A percentile compares a stretch with the other conserved stretches of the same genome.
Conservation (phyloP, 768 basidiomycete species). For the Boletus tomentosulus region DNA sequence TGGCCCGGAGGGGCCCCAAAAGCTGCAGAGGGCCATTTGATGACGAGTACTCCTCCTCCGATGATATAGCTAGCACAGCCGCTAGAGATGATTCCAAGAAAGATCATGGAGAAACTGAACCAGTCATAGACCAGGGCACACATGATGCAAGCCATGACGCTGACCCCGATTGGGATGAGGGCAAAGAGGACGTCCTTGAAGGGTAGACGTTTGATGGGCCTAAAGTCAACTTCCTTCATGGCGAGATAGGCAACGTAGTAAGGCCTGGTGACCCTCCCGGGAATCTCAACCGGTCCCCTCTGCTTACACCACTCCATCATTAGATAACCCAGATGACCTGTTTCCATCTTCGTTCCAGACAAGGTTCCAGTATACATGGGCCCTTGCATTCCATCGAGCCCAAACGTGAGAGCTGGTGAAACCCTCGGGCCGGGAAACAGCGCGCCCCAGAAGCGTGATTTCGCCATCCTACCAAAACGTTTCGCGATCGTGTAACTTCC, state of each 20-base stretch:
- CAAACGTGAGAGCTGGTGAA: conserved; percentile 23
- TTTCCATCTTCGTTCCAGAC: conserved; percentile 27
- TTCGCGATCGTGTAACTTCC: conserved; percentile 33
- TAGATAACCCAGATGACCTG: conserved; percentile 27
- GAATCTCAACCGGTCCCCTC: background rate
- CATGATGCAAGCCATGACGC: conserved; percentile 21
- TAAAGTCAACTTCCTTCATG: conserved; percentile 8
- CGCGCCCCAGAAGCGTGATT: conserved; percentile 30
- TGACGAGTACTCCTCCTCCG: conserved; percentile 18
- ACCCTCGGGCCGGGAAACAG: conserved; percentile 28
- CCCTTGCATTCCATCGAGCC: conserved; percentile 26
- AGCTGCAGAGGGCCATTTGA: conserved; percentile 8
- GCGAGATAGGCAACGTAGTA: conserved; percentile 16
- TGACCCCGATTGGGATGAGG: conserved; percentile 22
- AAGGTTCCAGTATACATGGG: conserved; percentile 27
- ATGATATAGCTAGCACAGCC: conserved; percentile 24
- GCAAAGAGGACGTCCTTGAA: conserved; percentile 7
- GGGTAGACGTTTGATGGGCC: background rate
- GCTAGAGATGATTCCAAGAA: conserved; percentile 30
- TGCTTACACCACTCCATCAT: conserved; percentile 16
- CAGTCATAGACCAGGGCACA: conserved; percentile 27
- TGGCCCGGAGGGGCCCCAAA: conserved; percentile 20
- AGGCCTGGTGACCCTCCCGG: conserved; percentile 7
- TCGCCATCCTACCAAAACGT: conserved; percentile 30
- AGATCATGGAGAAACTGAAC: conserved; percentile 30